Evolutionary conservation across 768 basidiomycete genomes (phyloP).

Genomic region (Trametes coccinea): DNA sequence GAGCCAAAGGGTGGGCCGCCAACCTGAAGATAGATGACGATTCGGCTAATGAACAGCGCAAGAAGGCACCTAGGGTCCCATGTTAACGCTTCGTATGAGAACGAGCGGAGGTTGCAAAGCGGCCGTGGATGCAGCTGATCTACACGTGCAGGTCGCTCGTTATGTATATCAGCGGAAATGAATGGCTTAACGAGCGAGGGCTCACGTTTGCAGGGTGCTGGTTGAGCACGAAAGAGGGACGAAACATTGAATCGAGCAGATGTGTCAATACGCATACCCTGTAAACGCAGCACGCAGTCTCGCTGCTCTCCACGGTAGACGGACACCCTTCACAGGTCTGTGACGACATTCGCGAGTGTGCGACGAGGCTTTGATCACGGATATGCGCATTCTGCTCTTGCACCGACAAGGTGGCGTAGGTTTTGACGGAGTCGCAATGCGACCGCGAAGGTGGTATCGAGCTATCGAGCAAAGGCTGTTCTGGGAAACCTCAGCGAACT

Average conservation of each 20-base stretch:
- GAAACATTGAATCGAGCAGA: background rate
- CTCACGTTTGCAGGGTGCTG: slow-evolving; percentile 8
- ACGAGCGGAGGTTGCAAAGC: slow-evolving; percentile 10
- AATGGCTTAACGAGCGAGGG: slow-evolving; percentile 9
- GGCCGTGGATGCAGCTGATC: slow-evolving; percentile 14
- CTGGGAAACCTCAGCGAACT: too few species aligned
- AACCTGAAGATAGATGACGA: slow-evolving; percentile 5
- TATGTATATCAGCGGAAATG: slow-evolving; percentile 15
- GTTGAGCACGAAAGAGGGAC: background rate
- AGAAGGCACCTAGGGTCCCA: slow-evolving; percentile 8
- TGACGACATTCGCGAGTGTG: background rate
- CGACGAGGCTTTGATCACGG: background rate
- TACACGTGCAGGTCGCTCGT: slow-evolving; percentile 10
- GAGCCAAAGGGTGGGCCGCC: background rate
- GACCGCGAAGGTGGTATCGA: too few species aligned
- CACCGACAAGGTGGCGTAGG: too few species aligned
- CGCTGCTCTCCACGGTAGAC: background rate
- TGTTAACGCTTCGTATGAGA: slow-evolving; percentile 13
- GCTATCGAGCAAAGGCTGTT: too few species aligned
- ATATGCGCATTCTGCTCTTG: too few species aligned
- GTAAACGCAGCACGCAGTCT: background rate
- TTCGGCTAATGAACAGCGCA: slow-evolving; percentile 1
- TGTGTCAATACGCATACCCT: background rate
- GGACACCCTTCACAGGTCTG: background rate
- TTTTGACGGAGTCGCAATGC: too few species aligned